Conservation (phyloP, 2,329 filamentous ascomycete genomes). For the Phaeosphaeria sp. region DNA sequence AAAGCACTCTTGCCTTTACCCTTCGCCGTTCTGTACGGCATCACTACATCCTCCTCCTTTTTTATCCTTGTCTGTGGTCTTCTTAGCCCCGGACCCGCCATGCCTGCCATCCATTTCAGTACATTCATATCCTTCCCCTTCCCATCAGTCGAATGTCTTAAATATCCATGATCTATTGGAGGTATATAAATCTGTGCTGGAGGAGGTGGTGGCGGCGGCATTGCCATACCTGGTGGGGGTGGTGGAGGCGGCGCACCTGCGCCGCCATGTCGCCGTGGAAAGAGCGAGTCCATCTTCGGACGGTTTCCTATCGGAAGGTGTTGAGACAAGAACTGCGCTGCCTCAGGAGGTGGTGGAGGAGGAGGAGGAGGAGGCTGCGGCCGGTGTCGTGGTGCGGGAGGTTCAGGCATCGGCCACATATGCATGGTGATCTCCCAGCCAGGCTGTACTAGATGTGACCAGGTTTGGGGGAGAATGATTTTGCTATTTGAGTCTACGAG, state of each 20-base stretch:
- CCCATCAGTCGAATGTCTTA: not conserved
- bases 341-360: constrained; percentile 21
- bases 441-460: constrained; percentile 56
- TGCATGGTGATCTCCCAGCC: constrained; percentile 58
- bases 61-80: not conserved
- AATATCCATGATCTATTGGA: constrained; percentile 3
- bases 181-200: constrained; percentile 4
- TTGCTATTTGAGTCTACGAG: constrained; percentile 55
- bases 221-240: not conserved
- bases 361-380: constrained; percentile 19
- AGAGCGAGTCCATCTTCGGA: too few species aligned
- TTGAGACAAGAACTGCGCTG: constrained; percentile 14
- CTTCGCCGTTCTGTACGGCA: not conserved
- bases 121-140: not conserved
- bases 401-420: constrained; percentile 56
- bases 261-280: too few species aligned
- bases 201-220: constrained; percentile 3
- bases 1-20: not conserved
- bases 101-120: not conserved
- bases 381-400: constrained; percentile 5
- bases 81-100: not conserved
- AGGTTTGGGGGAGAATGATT: constrained; percentile 57
- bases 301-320: constrained; percentile 14
- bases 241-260: not conserved
- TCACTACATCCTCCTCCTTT: not conserved